phyloP scores from a whole-genome alignment of 2,329 filamentous ascomycete species.

The Diaporthe sp. region DNA sequence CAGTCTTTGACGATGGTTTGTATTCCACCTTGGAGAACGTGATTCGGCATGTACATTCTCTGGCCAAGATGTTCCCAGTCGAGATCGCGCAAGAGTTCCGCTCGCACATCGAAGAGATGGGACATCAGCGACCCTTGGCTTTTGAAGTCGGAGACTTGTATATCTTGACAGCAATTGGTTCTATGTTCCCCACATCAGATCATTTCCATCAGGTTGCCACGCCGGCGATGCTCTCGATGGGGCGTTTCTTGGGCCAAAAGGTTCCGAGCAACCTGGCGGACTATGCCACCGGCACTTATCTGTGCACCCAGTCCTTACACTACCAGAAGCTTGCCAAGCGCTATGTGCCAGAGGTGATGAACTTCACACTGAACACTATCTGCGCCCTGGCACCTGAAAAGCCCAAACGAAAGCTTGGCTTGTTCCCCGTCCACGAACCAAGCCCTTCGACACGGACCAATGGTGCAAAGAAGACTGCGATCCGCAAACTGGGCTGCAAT shows the following conservation, averaged over 20 bases:
- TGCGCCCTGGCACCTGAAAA: conserved; percentile 73
- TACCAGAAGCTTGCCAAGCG: conserved; percentile 89
- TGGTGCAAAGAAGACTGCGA: conserved; percentile 54
- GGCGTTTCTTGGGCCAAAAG: conserved; percentile 85
- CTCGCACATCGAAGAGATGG: conserved; percentile 74
- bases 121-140: conserved; percentile 61
- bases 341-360: conserved; percentile 90
- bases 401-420: conserved; percentile 61
- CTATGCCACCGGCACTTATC: conserved; percentile 80
- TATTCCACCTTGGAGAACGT: conserved; percentile 83
- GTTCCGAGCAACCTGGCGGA: conserved; percentile 76
- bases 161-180: conserved; percentile 85
- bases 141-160: conserved; percentile 80
- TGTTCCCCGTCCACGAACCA: conserved; percentile 74
- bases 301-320: conserved; percentile 83
- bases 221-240: conserved; percentile 88
- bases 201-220: conserved; percentile 97
- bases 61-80: conserved; percentile 87
- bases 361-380: conserved; percentile 84
- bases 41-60: conserved; percentile 91
- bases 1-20: conserved; percentile 60
- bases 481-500: conserved; percentile 70
- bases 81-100: conserved; percentile 85
- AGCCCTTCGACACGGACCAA: conserved; percentile 65
- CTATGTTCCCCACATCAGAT: conserved; percentile 94